A percentile compares a stretch with the other conserved stretches of the same genome.
Evolutionary conservation across 768 basidiomycete species (phyloP).

Genomic region (Boletellus ananas): DNA sequence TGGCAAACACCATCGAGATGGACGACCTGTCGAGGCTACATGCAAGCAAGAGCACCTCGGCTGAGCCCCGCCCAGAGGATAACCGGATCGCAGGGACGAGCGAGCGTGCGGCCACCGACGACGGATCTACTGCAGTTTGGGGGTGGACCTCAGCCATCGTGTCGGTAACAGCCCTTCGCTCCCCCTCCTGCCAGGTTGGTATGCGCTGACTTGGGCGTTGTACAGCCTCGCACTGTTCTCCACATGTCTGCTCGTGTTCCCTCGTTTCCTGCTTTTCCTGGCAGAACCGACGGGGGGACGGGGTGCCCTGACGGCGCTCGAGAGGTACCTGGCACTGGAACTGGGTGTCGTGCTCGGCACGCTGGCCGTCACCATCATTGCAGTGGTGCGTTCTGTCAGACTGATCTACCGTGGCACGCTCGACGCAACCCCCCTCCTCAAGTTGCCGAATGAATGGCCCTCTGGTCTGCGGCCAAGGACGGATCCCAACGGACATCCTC

Average conservation of each 20-base stretch:
- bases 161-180: slow-evolving; percentile 20
- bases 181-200: neutral
- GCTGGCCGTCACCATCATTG: slow-evolving; percentile 51
- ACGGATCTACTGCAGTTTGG: slow-evolving; percentile 35
- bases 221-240: slow-evolving; percentile 35
- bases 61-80: slow-evolving; percentile 9
- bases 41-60: slow-evolving; percentile 1
- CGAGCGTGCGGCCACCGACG: slow-evolving; percentile 7
- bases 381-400: slow-evolving; percentile 43
- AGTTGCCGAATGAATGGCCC: slow-evolving; percentile 45
- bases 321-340: slow-evolving; percentile 65
- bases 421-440: neutral
- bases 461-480: slow-evolving; percentile 28
- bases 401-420: neutral
- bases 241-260: slow-evolving; percentile 46
- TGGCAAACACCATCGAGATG: slow-evolving; percentile 38
- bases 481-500: slow-evolving; percentile 47
- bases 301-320: slow-evolving; percentile 56
- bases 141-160: slow-evolving; percentile 35
- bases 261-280: slow-evolving; percentile 66
- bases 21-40: slow-evolving; percentile 32
- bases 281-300: slow-evolving; percentile 45
- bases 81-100: neutral
- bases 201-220: slow-evolving; percentile 2
- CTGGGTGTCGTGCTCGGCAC: slow-evolving; percentile 59